Evolutionary conservation across 345 rosid species (phyloP).

Genomic region (Melastoma malabathricum): DNA sequence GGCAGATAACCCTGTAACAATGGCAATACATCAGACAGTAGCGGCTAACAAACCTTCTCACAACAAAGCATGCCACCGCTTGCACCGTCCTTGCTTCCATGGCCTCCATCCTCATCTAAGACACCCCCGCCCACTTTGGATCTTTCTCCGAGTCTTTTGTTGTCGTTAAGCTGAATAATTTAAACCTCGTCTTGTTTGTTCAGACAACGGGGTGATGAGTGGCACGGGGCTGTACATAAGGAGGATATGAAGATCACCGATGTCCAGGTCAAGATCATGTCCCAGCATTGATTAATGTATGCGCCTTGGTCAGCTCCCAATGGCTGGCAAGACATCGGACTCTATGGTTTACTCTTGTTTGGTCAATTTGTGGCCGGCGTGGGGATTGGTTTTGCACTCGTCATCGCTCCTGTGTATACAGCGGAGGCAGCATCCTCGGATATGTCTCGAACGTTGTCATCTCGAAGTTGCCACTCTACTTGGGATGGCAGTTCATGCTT

Average conservation of each 20-base stretch:
- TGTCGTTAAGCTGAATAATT: too few relatives aligned
- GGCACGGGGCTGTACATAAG: slow-evolving; percentile 48
- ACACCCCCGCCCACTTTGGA: too few relatives aligned
- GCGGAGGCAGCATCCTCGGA: slow-evolving; percentile 77
- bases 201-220: slow-evolving; percentile 86
- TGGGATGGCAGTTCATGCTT: slow-evolving; percentile 86
- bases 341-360: slow-evolving; percentile 78
- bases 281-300: slow-evolving; percentile 51
- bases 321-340: slow-evolving; percentile 80
- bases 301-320: slow-evolving; percentile 55
- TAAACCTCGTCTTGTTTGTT: too few relatives aligned
- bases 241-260: slow-evolving; percentile 30
- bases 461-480: slow-evolving; percentile 34
- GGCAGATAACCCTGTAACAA: too few relatives aligned
- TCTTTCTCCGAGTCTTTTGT: too few relatives aligned
- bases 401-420: slow-evolving; percentile 90
- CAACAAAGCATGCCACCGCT: too few relatives aligned
- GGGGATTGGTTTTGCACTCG: slow-evolving; percentile 78
- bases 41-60: too few relatives aligned
- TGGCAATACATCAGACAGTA: too few relatives aligned
- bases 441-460: slow-evolving; percentile 64
- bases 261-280: slow-evolving; percentile 32
- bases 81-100: too few relatives aligned
- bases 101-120: too few relatives aligned
- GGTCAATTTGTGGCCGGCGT: slow-evolving; percentile 82